Evolutionary conservation across 2,329 filamentous ascomycete species (phyloP).

Genomic region (Hypoxylon sp.): DNA sequence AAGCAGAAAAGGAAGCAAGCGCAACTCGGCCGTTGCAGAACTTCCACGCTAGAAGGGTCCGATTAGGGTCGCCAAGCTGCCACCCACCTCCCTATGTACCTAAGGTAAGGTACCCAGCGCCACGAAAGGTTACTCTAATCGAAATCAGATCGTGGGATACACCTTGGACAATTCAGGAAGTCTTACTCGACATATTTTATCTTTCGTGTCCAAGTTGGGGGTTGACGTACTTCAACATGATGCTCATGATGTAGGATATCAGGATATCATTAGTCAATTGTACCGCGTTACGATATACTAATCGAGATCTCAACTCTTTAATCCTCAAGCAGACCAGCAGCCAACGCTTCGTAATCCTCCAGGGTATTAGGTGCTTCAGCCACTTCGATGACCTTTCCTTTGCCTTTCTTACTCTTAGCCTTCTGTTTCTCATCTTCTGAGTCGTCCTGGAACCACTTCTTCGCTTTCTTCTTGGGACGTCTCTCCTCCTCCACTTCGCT

Average conservation of each 20-base stretch:
- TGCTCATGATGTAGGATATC: neutral
- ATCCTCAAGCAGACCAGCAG: constrained; percentile 76
- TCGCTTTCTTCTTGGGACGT: constrained; percentile 73
- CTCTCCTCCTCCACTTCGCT: constrained; percentile 57
- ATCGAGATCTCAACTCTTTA: constrained; percentile 34
- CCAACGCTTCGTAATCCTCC: constrained; percentile 83
- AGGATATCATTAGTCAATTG: constrained; percentile 22
- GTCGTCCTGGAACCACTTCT: constrained; percentile 85
- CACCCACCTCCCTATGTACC: constrained; percentile 4
- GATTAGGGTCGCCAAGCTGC: constrained; percentile 12
- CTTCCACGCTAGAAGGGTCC: constrained; percentile 2
- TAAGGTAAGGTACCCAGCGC: constrained; percentile 5
- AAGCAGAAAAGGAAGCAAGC: neutral
- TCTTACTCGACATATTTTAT: neutral
- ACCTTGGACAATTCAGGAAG: constrained; percentile 25
- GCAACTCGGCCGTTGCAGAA: constrained; percentile 23
- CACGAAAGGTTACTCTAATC: constrained; percentile 12
- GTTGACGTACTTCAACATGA: neutral
- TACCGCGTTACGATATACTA: constrained; percentile 15
- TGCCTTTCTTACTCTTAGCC: constrained; percentile 62
- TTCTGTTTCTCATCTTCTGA: constrained; percentile 65
- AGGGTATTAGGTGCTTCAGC: constrained; percentile 81
- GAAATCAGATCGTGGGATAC: constrained; percentile 19
- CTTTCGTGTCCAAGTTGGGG: neutral
- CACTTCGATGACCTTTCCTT: constrained; percentile 71